These are phyloP conservation scores for Camellia granthamiana DNA, from an alignment of 148 eudicot species.

Conservation along the genomic window DNA sequence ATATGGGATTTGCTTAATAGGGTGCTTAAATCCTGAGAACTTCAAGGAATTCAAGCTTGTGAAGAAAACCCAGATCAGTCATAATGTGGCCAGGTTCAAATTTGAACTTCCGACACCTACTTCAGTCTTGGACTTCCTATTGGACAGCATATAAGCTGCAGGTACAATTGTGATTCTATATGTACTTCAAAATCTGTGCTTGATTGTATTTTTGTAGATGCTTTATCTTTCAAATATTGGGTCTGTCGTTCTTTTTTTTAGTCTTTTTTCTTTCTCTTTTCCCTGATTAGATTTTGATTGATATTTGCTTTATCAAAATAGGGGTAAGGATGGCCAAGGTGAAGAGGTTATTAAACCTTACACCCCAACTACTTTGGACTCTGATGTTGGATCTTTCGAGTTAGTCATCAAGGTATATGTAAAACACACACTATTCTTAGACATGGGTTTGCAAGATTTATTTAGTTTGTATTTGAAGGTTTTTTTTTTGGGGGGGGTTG, in stretches of 20 bases:
- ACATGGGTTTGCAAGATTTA: background rate
- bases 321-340: conserved; percentile 89
- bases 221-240: background rate
- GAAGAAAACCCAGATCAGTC: conserved; percentile 67
- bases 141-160: conserved; percentile 96
- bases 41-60: conserved; percentile 89
- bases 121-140: conserved; percentile 86
- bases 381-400: conserved; percentile 83
- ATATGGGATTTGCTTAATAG: conserved; percentile 31
- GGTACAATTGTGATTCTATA: conserved; percentile 34
- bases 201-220: background rate
- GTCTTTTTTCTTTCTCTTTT: background rate
- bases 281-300: background rate
- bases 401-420: conserved; percentile 78
- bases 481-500: no score
- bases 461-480: conserved; percentile 6
- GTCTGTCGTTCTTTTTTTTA: background rate
- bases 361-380: conserved; percentile 92
- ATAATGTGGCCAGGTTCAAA: conserved; percentile 87
- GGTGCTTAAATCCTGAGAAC: conserved; percentile 73
- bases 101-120: conserved; percentile 86
- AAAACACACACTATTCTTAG: background rate
- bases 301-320: conserved; percentile 17
- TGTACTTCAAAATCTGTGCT: background rate
- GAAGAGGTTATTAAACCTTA: conserved; percentile 91